Base-by-base conservation (phyloP, 306 rosid genomes). In the Pyrus betulifolia region DNA sequence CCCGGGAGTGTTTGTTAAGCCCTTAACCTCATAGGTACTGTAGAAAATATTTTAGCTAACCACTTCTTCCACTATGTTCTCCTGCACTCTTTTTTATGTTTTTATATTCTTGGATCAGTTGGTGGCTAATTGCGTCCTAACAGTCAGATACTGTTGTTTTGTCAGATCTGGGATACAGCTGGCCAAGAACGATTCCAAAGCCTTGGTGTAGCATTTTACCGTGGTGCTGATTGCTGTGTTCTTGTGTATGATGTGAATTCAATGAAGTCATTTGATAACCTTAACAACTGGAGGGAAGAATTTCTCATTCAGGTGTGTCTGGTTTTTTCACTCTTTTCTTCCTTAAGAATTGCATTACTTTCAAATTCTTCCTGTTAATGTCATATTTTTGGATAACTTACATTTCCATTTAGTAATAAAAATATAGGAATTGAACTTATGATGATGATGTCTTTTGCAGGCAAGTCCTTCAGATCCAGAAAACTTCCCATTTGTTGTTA, bases 191-290 rank as follows among this genome's bases (percentile, higher is more conserved):
- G 99, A 79, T 96, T 96, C 76, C 99, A 96, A 83, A 96, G 98
- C 86, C 93, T 96, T 22, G 99, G 99, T 67, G 99, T 96, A 83
- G 99, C 99, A 84, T 96, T 96, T 83, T 96, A 96, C 64, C 91
- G 99, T 69, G 99, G 99, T 72, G 99, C 99, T 75, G 99, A 96
- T 89, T 96, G 99, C 82, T 96, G 98, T 77, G 99, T 96, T 80
- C 98, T 96, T 70, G 99, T 96, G 67, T 96, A 96, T 78, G 99
- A 96, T 82, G 99, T 96, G 71, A 96, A 92, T 86, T 91, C 97
- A 25, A 87, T 87, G 98, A 96, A 96, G 78, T 96, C 99, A 30
- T 96, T 96, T 86, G 98, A 96, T 79, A 91, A 87, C 84, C 99
- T 96, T 82, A 96, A 92, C 83, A 92, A 96, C 82, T 96, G 99